These are phyloP conservation scores for Cyclotella cryptica DNA, from an alignment of 108 stramenopile species.

Conservation along the genomic window DNA sequence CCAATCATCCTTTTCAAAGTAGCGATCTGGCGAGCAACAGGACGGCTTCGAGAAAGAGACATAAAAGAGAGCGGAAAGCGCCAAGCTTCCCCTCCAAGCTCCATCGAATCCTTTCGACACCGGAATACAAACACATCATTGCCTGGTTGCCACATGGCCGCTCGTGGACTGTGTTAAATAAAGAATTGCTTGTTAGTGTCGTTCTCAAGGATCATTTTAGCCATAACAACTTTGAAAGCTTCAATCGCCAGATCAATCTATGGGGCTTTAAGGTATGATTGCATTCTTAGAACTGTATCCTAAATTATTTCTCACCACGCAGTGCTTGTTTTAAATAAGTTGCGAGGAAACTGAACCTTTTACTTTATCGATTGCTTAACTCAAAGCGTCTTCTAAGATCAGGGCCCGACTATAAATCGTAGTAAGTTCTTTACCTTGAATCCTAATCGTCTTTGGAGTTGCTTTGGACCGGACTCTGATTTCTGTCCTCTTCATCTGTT, in stretches of 20 bases:
- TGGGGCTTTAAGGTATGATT: background rate
- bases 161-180: background rate
- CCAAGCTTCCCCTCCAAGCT: background rate
- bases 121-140: background rate
- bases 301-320: background rate
- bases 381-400: background rate
- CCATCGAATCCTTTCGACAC: background rate
- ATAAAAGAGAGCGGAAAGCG: too few species aligned
- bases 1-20: too few species aligned
- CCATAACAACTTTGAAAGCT: background rate
- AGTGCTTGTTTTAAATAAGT: too few species aligned
- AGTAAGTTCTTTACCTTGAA: background rate
- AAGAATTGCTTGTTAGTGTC: background rate
- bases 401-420: background rate
- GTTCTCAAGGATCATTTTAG: background rate
- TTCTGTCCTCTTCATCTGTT: background rate
- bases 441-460: background rate
- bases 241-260: background rate
- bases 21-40: too few species aligned
- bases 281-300: background rate
- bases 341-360: too few species aligned
- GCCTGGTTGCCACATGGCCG: background rate
- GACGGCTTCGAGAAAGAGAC: too few species aligned
- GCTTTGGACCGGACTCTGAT: background rate
- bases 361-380: background rate